Evolutionary conservation across 202 grass and related monocot genomes (phyloP).

Genomic region (Bolboschoenoplectus hybrid): DNA sequence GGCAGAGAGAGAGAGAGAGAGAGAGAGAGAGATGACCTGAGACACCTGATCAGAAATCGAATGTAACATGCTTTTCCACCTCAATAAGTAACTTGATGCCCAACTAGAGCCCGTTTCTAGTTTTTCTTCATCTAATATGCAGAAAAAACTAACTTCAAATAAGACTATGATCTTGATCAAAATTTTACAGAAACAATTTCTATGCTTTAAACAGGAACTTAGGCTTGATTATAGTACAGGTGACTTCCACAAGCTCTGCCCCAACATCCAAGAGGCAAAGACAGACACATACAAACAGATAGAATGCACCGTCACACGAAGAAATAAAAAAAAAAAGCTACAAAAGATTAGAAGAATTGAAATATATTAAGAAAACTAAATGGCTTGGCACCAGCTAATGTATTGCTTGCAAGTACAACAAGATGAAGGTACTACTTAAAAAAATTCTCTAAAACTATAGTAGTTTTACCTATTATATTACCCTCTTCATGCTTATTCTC

Average conservation of each 20-base stretch:
- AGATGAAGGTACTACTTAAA: not conserved
- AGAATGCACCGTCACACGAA: not conserved
- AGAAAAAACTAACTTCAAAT: conserved; percentile 5
- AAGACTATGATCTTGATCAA: conserved; percentile 17
- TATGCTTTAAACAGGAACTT: not conserved
- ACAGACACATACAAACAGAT: conserved; percentile 3
- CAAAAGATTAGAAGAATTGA: not conserved
- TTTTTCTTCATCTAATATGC: conserved; percentile 52
- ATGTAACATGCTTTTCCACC: conserved; percentile 75
- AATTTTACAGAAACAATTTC: conserved; percentile 21
- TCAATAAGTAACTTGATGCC: conserved; percentile 54
- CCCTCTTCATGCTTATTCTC: conserved; percentile 45
- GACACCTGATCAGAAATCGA: conserved; percentile 82
- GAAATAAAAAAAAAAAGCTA: not conserved
- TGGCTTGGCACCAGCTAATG: not conserved
- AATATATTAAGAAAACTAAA: conserved; percentile 14
- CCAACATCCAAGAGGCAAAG: not conserved
- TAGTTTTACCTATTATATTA: conserved; percentile 26
- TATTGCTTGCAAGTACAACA: not conserved
- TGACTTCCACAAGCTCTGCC: not conserved
- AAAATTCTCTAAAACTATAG: not conserved
- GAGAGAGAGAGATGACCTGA: conserved; percentile 49
- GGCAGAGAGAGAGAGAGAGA: conserved; percentile 3
- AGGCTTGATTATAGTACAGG: not conserved
- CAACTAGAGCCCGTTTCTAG: conserved; percentile 52